These are phyloP conservation scores for Pseudogymnoascus sp. DNA, from an alignment of 2,329 filamentous ascomycete genomes.

Conservation along the genomic window DNA sequence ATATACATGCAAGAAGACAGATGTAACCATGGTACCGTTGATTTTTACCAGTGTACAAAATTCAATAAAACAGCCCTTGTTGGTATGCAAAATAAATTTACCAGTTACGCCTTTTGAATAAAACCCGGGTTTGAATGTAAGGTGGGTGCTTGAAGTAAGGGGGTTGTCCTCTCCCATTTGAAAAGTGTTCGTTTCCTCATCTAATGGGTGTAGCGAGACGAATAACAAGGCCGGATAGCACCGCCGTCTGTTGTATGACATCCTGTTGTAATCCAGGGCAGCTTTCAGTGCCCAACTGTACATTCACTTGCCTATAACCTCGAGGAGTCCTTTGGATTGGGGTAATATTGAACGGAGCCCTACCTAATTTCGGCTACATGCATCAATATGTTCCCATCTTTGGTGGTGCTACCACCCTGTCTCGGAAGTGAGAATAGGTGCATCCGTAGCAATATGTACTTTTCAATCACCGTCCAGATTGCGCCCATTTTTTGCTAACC, in stretches of 20 bases:
- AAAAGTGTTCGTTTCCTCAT: neutral
- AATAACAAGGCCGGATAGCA: neutral
- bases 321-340: neutral
- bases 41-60: neutral
- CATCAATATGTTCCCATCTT: neutral
- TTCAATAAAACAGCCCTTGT: neutral
- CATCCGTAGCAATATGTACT: neutral
- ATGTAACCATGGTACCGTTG: neutral
- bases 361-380: neutral
- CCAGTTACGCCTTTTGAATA: neutral
- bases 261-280: neutral
- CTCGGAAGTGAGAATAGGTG: neutral
- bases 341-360: neutral
- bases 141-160: neutral
- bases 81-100: neutral
- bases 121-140: neutral
- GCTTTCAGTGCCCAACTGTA: neutral
- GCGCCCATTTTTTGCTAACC: neutral
- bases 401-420: neutral
- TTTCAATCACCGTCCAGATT: neutral
- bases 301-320: neutral
- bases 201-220: neutral
- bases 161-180: neutral
- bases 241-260: neutral
- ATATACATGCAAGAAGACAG: neutral